Conservation (phyloP, 495 filamentous ascomycete species). For the Penicillium argentinense region DNA sequence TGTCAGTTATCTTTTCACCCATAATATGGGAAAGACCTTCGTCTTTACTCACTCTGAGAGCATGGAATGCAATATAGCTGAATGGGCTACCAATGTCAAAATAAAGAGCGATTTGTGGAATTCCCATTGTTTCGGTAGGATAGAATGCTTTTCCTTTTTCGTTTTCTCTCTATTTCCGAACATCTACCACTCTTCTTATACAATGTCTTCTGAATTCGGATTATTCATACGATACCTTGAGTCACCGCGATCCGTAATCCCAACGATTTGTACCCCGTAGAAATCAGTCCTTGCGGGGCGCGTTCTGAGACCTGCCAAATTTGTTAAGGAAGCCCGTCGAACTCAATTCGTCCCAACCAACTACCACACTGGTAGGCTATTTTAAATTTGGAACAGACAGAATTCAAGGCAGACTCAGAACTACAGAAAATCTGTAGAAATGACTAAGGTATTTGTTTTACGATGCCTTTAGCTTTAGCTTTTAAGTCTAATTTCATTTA, state of each 20-base stretch:
- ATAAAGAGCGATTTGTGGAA: conserved; percentile 17
- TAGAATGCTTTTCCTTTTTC: too few relatives aligned
- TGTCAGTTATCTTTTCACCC: background rate
- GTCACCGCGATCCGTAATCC: background rate
- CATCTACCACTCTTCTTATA: background rate
- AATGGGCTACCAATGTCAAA: conserved; percentile 27
- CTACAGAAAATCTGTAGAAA: too few relatives aligned
- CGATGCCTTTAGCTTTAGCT: too few relatives aligned
- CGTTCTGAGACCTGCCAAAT: background rate
- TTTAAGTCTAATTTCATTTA: too few relatives aligned
- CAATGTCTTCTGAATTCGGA: background rate
- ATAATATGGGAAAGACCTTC: too few relatives aligned
- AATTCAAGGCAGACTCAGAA: too few relatives aligned
- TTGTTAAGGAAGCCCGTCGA: background rate
- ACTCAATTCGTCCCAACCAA: background rate
- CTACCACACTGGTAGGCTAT: too few relatives aligned
- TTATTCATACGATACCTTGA: conserved; percentile 12
- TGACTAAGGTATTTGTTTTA: too few relatives aligned
- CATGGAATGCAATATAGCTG: conserved; percentile 22
- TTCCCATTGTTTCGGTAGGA: conserved; percentile 5
- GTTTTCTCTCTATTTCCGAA: background rate
- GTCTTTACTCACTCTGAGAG: conserved; percentile 11
- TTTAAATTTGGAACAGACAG: too few relatives aligned
- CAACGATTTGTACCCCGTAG: conserved; percentile 1
- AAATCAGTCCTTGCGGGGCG: background rate